phyloP scores from a whole-genome alignment of 176 grass and related monocot species.

The Melocanna baccifera region DNA sequence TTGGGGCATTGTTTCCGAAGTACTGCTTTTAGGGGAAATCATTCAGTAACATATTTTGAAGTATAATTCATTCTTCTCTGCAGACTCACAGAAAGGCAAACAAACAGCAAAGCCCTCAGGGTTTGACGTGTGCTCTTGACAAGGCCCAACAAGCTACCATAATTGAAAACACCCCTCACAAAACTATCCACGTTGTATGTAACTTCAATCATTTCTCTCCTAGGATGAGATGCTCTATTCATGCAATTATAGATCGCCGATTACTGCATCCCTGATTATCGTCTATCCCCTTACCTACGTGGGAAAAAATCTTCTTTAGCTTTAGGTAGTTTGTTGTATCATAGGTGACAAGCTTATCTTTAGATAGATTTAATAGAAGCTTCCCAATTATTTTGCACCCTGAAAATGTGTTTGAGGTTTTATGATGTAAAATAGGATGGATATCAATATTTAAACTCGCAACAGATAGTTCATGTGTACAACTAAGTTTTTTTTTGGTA shows the following conservation, averaged over 20 bases:
- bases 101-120: conserved; percentile 46
- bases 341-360: neutral
- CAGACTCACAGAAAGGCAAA: conserved; percentile 81
- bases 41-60: conserved; percentile 4
- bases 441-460: neutral
- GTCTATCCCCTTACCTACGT: neutral
- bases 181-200: conserved; percentile 62
- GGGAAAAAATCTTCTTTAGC: neutral
- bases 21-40: neutral
- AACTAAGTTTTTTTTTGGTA: neutral
- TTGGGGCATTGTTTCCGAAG: neutral
- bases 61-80: conserved; percentile 13
- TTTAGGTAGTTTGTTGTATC: neutral
- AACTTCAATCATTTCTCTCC: conserved; percentile 5
- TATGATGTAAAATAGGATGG: neutral
- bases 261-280: neutral
- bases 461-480: neutral
- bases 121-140: conserved; percentile 41
- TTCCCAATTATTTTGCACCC: neutral
- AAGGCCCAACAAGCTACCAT: conserved; percentile 34
- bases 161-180: conserved; percentile 63
- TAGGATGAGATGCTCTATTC: neutral
- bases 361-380: neutral
- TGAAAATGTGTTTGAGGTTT: neutral
- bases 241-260: neutral